Percentiles rank a stretch among this genome's conserved stretches.
Evolutionary conservation across 2,329 filamentous ascomycete genomes (phyloP).

Genomic region (Colletotrichum tamarilloi): DNA sequence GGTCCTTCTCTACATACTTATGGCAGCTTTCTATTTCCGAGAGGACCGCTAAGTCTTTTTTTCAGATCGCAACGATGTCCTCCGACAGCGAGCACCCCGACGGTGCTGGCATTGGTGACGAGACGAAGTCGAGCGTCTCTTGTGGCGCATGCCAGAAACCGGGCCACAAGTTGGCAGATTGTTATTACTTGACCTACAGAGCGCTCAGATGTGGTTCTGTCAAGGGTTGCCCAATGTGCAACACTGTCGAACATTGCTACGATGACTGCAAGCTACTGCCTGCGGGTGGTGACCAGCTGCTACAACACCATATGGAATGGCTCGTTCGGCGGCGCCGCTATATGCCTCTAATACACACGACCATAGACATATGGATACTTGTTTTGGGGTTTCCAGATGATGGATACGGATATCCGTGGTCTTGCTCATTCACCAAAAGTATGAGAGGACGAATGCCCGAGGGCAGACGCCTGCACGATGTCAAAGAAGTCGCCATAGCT

Average conservation of each 20-base stretch:
- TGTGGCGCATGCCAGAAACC: not conserved
- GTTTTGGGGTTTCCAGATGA: not conserved
- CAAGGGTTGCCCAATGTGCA: not conserved
- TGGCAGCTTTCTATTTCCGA: not conserved
- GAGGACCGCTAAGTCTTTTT: not conserved
- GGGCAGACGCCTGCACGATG: too few species aligned
- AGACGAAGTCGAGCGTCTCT: not conserved
- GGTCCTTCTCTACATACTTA: not conserved
- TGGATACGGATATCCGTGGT: not conserved
- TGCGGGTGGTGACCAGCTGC: not conserved
- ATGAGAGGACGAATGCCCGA: too few species aligned
- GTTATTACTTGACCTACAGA: fast-evolving
- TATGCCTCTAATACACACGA: not conserved
- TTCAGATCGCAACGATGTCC: not conserved
- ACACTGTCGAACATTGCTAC: not conserved
- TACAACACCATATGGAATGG: conserved; percentile 4
- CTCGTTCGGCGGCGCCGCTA: not conserved
- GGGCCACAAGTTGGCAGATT: not conserved
- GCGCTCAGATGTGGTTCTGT: fast-evolving
- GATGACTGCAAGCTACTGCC: not conserved
- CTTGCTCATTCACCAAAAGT: fast-evolving
- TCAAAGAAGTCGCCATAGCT: too few species aligned
- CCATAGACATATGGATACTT: not conserved
- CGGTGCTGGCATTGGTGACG: not conserved
- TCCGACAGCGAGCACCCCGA: fast-evolving